These are phyloP conservation scores for Vinca minor DNA, from an alignment of 257 asterid species.

Conservation along the genomic window DNA sequence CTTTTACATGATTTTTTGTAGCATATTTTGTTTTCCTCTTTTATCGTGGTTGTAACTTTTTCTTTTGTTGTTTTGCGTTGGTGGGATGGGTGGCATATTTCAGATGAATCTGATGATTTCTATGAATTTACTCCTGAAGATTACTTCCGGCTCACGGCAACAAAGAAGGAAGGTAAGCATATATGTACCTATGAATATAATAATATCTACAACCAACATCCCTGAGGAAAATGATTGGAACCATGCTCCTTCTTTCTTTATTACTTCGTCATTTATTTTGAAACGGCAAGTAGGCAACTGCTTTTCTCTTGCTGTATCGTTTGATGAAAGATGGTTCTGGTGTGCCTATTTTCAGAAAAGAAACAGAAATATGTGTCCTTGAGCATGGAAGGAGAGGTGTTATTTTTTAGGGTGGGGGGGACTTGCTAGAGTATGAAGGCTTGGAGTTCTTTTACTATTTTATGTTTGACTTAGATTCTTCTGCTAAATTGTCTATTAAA, in stretches of 20 bases:
- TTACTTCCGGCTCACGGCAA: conserved; percentile 57
- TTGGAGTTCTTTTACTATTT: background rate
- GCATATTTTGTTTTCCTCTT: background rate
- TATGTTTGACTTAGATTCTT: background rate
- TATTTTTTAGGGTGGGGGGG: background rate
- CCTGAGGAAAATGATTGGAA: background rate
- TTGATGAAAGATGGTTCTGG: background rate
- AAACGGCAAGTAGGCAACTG: background rate
- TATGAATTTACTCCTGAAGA: conserved; percentile 93
- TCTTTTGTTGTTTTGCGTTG: background rate
- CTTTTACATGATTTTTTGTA: background rate
- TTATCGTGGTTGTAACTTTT: conserved; percentile 5
- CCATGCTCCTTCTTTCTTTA: background rate
- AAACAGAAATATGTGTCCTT: too few relatives aligned
- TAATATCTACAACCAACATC: background rate
- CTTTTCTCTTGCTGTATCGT: background rate
- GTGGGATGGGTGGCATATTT: conserved; percentile 9
- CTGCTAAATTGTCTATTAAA: background rate
- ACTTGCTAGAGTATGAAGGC: background rate
- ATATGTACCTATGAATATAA: background rate
- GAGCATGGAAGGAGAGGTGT: too few relatives aligned
- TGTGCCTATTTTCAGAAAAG: too few relatives aligned
- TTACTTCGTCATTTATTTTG: background rate
- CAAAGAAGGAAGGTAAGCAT: conserved; percentile 74
- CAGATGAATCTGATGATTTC: conserved; percentile 76